phyloP scores from a whole-genome alignment of 108 stramenopile genomes.

The Chaetoceros muelleri region DNA sequence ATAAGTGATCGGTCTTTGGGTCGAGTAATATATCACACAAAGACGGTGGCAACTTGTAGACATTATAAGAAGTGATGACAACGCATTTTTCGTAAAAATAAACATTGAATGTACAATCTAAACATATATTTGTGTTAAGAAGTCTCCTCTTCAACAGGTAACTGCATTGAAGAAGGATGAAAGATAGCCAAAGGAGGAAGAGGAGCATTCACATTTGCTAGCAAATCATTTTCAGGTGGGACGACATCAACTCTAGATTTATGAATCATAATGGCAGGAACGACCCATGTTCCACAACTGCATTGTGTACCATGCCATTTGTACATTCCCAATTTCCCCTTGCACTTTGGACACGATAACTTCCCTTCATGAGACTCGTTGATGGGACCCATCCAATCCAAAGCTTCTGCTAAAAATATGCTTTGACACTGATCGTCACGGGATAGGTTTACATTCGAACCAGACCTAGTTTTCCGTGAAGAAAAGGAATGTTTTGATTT shows the following conservation, averaged over 20 bases:
- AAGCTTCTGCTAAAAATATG: constrained; percentile 42
- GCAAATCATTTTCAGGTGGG: constrained; percentile 13
- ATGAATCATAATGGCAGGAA: constrained; percentile 73
- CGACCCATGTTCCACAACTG: constrained; percentile 77
- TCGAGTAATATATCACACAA: too few relatives aligned
- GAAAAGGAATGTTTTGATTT: constrained; percentile 35
- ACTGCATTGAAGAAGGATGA: too few relatives aligned
- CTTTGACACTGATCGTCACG: constrained; percentile 29
- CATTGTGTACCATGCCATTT: constrained; percentile 81
- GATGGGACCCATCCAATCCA: constrained; percentile 35
- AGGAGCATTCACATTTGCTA: too few relatives aligned
- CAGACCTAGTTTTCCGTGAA: constrained; percentile 14
- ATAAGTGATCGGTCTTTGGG: too few relatives aligned
- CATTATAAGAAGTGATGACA: too few relatives aligned
- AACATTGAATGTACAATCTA: too few relatives aligned
- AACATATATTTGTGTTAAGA: too few relatives aligned
- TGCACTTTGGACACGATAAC: constrained; percentile 63
- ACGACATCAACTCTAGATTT: constrained; percentile 55
- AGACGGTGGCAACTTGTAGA: too few relatives aligned
- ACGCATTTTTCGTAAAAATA: too few relatives aligned
- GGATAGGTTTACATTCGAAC: constrained; percentile 6
- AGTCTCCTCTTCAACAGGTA: too few relatives aligned
- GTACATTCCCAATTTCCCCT: constrained; percentile 59
- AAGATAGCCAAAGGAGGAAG: too few relatives aligned
- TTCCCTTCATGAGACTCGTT: constrained; percentile 48